Percentiles rank a stretch among this genome's conserved stretches.
phyloP scores from a whole-genome alignment of 306 rosid species.

The Ormosia semicastrata region DNA sequence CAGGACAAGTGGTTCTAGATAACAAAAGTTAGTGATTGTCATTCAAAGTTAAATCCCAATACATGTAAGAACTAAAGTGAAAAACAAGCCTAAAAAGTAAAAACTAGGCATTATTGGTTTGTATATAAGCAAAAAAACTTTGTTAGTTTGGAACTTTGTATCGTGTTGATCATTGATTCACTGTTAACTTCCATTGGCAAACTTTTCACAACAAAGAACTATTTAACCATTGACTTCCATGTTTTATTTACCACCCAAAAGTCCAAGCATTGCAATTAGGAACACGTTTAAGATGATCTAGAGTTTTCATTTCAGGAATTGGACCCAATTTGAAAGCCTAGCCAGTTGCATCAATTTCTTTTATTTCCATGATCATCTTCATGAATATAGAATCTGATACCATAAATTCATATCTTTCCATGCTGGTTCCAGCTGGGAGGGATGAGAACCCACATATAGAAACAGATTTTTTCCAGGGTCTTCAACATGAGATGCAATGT shows the following conservation, averaged over 20 bases:
- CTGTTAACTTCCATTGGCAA: not conserved
- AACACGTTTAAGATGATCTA: conserved; percentile 27
- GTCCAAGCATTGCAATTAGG: conserved; percentile 26
- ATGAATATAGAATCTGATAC: conserved; percentile 83
- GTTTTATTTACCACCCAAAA: conserved; percentile 39
- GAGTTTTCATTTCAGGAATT: conserved; percentile 21
- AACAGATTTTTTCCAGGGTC: conserved; percentile 73
- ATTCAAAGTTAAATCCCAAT: too few relatives aligned
- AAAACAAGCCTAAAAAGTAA: too few relatives aligned
- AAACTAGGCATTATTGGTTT: too few relatives aligned
- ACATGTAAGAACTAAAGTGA: too few relatives aligned
- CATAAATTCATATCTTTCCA: conserved; percentile 97
- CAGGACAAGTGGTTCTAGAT: too few relatives aligned
- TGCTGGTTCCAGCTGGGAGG: conserved; percentile 90
- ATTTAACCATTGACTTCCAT: conserved; percentile 27
- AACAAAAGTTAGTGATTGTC: too few relatives aligned
- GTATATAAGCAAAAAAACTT: too few relatives aligned
- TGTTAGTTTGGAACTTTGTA: too few relatives aligned
- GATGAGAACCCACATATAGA: conserved; percentile 85
- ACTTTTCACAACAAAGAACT: not conserved
- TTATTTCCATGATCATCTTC: conserved; percentile 85
- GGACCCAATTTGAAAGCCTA: conserved; percentile 37
- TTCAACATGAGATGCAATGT: conserved; percentile 75
- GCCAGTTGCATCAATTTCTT: conserved; percentile 68
- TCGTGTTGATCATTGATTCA: too few relatives aligned